Percentiles rank a stretch among this genome's conserved stretches.
phyloP scores from a whole-genome alignment of 2,329 filamentous ascomycete species.

The Xylariaceae sp. region DNA sequence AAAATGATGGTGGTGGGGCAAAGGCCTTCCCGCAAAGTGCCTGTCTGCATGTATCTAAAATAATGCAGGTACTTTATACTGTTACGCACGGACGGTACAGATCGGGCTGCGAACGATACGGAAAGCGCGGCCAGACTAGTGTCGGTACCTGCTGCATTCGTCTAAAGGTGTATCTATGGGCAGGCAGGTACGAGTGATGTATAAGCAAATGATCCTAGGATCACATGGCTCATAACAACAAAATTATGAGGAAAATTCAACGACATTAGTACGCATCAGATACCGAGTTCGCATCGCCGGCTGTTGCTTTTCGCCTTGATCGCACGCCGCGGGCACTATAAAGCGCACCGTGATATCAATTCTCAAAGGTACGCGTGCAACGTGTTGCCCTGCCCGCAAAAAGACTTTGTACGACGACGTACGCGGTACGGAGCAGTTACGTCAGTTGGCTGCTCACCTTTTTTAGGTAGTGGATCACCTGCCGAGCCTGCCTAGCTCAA shows the following conservation, averaged over 20 bases:
- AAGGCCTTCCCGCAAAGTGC: not conserved
- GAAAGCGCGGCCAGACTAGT: not conserved
- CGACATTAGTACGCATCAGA: not conserved
- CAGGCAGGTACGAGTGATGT: constrained; percentile 16
- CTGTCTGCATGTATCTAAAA: not conserved
- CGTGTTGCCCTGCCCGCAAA: not conserved
- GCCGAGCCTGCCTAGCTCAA: not conserved
- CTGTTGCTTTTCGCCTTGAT: not conserved
- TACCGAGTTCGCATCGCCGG: not conserved
- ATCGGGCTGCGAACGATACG: not conserved
- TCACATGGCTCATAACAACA: not conserved
- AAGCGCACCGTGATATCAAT: not conserved
- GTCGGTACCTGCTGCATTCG: not conserved
- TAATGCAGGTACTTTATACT: not conserved
- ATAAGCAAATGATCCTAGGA: not conserved
- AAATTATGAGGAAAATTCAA: not conserved
- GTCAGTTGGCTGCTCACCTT: not conserved
- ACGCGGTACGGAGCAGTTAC: not conserved
- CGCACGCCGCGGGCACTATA: not conserved
- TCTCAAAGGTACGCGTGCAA: not conserved
- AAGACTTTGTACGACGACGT: not conserved
- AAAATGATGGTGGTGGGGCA: constrained; percentile 22
- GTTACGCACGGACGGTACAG: not conserved
- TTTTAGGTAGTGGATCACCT: too few species aligned
- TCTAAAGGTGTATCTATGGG: constrained; percentile 7